phyloP scores from a whole-genome alignment of 202 grass and related monocot genomes.

The Digitaria exilis region DNA sequence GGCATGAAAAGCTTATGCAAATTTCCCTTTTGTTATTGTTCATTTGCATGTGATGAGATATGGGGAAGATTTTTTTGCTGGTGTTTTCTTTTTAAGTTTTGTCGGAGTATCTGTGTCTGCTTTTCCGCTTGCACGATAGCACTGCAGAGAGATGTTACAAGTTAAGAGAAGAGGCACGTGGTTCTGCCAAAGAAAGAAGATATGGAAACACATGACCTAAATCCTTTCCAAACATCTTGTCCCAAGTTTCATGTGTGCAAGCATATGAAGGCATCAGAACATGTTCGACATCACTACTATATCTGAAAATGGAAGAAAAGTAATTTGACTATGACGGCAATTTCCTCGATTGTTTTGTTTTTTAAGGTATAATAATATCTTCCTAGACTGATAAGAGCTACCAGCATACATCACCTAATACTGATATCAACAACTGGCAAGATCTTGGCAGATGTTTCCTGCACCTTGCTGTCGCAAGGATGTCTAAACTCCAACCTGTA shows the following conservation, averaged over 20 bases:
- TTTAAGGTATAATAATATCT: background rate
- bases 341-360: background rate
- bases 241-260: slow-evolving; percentile 23
- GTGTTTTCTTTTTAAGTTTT: background rate
- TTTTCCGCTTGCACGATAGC: slow-evolving; percentile 11
- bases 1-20: slow-evolving; percentile 17
- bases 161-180: background rate
- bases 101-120: background rate
- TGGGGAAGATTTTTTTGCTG: slow-evolving; percentile 5
- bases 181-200: slow-evolving; percentile 11
- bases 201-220: slow-evolving; percentile 30
- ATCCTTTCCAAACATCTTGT: background rate
- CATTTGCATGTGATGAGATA: slow-evolving; percentile 39
- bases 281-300: background rate
- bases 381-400: background rate
- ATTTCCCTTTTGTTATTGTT: background rate
- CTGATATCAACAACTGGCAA: slow-evolving; percentile 17
- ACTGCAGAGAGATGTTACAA: background rate
- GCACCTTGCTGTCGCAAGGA: slow-evolving; percentile 11
- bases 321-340: background rate
- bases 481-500: background rate
- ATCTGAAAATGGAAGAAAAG: background rate
- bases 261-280: background rate
- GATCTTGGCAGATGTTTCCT: slow-evolving; percentile 26
- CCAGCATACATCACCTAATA: background rate